Evolutionary conservation across 495 filamentous ascomycete genomes (phyloP), one percentile per base, ranked within the genome.

Genomic region (Venustampulla echinocandica): DNA sequence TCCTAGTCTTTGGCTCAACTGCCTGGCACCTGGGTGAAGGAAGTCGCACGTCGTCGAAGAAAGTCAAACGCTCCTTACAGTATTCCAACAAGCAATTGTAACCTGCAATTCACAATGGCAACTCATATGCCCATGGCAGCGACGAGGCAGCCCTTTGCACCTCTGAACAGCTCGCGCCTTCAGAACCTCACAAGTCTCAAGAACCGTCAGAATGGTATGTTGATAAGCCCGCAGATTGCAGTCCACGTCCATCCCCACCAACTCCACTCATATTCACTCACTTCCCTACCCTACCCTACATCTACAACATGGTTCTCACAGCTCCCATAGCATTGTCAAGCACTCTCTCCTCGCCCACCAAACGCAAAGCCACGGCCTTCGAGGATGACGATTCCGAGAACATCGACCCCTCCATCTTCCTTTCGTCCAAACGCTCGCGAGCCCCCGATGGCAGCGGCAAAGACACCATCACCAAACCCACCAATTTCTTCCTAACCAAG

Each of bases 331-430:
- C 52, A 27, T 17, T 55, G 5, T 18, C 46, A 35, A 37, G 13
- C 20, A 37, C 53, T 7, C 34, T 50, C 44, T 19, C 46, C n/a
- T 49, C 53, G 1, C 49, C 50, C 18, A 52, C 24, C 17, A 55
- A 56, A 35, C 45, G 45, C 46, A 54, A 53, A 34, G 52, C 52
- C 15, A 15, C 30, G 1, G 28, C 51, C 17, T 54, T 46, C 28
- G 43, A 54, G 32, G 37, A 75, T 14, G 67, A 70, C 44, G 78
- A 94, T 59, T 64, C 72, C 6, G 88, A 96, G 69, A 96, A 95
- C 57, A 71, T 93, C 50, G 86, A 90, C 56, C 89, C 89, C 0
- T 48, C 66, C 19, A 58, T 75, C 46, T 78, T 80, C 57, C 74
- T 64, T 30, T 69, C 70, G 10, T 73, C 87, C 19, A 83, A 85